These are phyloP conservation scores for Trifolium pratense DNA, from an alignment of 306 rosid genomes.

Conservation along the genomic window DNA sequence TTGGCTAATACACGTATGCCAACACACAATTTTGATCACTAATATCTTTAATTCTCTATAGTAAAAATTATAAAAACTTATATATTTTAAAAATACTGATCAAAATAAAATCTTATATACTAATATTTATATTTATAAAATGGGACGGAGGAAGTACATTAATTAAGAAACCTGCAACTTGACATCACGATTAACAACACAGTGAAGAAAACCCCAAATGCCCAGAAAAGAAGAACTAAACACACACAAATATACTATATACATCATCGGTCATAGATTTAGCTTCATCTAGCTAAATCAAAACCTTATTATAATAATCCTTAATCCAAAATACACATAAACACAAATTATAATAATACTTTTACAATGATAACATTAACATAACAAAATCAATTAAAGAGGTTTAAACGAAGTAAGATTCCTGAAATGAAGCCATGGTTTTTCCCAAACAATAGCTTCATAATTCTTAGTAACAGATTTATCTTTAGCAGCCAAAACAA, in stretches of 20 bases:
- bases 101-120: too few relatives aligned
- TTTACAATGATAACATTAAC: neutral
- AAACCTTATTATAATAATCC: neutral
- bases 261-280: neutral
- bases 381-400: neutral
- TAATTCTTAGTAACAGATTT: slow-evolving; percentile 33
- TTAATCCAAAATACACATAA: neutral
- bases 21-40: too few relatives aligned
- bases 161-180: too few relatives aligned
- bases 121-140: too few relatives aligned
- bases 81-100: too few relatives aligned
- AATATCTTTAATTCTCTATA: too few relatives aligned
- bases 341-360: neutral
- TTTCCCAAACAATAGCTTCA: slow-evolving; percentile 50
- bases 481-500: slow-evolving; percentile 43
- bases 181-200: neutral
- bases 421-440: slow-evolving; percentile 39
- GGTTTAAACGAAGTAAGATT: slow-evolving; percentile 54
- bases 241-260: neutral
- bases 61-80: too few relatives aligned
- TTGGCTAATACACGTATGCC: too few relatives aligned
- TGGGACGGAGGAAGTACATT: too few relatives aligned
- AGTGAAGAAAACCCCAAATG: neutral
- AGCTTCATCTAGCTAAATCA: neutral
- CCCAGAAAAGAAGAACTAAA: neutral